phyloP scores from a whole-genome alignment of 148 eudicot species.

The Hydrangea macrophylla region DNA sequence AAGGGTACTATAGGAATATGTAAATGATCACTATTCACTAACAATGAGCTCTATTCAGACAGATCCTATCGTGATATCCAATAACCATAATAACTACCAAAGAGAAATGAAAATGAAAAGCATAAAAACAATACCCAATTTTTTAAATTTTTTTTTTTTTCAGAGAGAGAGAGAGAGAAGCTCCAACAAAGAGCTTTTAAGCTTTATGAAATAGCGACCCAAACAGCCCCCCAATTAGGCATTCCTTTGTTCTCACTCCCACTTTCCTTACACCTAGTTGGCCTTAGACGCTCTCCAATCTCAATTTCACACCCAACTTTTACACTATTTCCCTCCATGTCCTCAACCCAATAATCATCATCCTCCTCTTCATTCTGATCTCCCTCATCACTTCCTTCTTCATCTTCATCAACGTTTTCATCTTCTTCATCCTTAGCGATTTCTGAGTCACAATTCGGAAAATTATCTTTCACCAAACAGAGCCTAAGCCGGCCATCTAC shows the following conservation, averaged over 20 bases:
- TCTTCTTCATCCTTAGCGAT: not conserved
- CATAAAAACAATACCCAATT: not conserved
- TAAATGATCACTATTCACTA: not conserved
- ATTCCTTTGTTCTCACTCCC: slow-evolving; percentile 23
- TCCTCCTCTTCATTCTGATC: not conserved
- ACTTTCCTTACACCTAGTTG: slow-evolving; percentile 40
- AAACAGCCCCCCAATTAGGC: slow-evolving; percentile 25
- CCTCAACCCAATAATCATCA: slow-evolving; percentile 16
- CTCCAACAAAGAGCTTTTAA: not conserved
- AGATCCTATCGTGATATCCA: not conserved
- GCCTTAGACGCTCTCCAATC: slow-evolving; percentile 16
- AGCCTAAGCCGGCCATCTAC: slow-evolving; percentile 53
- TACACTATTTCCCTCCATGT: slow-evolving; percentile 15
- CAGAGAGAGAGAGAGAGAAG: not conserved
- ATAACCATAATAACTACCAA: slow-evolving; percentile 18
- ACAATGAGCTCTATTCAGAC: not conserved
- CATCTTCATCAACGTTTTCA: not conserved
- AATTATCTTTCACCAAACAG: slow-evolving; percentile 24
- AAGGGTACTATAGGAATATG: not conserved
- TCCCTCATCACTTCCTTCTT: not conserved
- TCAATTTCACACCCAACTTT: slow-evolving; percentile 14
- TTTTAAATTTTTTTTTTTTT: not conserved
- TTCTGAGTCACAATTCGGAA: slow-evolving; percentile 3
- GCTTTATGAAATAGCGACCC: slow-evolving; percentile 25
- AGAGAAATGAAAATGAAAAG: not conserved